Conservation (phyloP, 345 rosid species). For the Turnera subulata region DNA sequence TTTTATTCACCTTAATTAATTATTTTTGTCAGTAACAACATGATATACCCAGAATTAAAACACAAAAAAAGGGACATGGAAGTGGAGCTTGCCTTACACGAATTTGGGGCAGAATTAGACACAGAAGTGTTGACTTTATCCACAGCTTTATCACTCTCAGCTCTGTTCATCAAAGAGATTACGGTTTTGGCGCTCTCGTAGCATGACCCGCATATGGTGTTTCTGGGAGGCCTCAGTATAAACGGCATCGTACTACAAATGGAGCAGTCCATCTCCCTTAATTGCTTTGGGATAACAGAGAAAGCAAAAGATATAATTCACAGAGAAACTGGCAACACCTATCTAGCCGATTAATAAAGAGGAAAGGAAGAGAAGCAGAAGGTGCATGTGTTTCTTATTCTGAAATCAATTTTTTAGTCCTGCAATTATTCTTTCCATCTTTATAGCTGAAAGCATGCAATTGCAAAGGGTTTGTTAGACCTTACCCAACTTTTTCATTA, state of each 20-base stretch:
- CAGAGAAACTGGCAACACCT: not conserved
- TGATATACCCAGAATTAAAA: too few relatives aligned
- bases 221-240: slow-evolving; percentile 78
- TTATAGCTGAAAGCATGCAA: not conserved
- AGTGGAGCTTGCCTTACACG: slow-evolving; percentile 60
- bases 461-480: slow-evolving; percentile 16
- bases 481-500: slow-evolving; percentile 3
- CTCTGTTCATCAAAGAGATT: slow-evolving; percentile 48
- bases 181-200: slow-evolving; percentile 60
- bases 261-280: slow-evolving; percentile 65
- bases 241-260: slow-evolving; percentile 73
- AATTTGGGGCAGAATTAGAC: slow-evolving; percentile 23
- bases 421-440: not conserved
- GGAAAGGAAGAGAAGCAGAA: slow-evolving; percentile 3
- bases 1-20: too few relatives aligned
- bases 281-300: not conserved
- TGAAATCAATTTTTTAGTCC: slow-evolving; percentile 15
- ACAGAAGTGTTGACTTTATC: slow-evolving; percentile 9
- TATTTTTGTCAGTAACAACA: too few relatives aligned
- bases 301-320: not conserved
- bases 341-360: not conserved
- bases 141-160: slow-evolving; percentile 36
- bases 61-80: not conserved
- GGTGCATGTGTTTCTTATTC: slow-evolving; percentile 16
- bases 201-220: slow-evolving; percentile 74